Percentiles rank a stretch among this genome's conserved stretches.
These are phyloP conservation scores for Thielaviopsis punctulata DNA, from an alignment of 2,329 filamentous ascomycete genomes.

Conservation along the genomic window DNA sequence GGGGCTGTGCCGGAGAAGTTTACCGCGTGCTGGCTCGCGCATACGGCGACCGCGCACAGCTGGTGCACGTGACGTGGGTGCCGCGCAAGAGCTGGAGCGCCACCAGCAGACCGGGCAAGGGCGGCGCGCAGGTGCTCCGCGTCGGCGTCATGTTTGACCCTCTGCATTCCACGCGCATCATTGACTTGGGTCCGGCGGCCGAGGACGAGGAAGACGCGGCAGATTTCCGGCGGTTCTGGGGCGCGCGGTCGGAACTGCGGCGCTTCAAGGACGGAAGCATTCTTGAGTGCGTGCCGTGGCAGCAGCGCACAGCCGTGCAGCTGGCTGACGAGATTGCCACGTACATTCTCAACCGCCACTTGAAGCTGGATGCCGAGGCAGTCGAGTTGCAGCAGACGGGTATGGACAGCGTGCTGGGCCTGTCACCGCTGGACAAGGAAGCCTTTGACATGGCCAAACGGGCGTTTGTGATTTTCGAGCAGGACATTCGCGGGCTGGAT, in stretches of 20 bases:
- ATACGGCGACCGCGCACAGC: conserved; percentile 54
- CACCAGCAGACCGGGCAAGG: conserved; percentile 11
- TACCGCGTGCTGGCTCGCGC: conserved; percentile 52
- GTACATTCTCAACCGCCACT: conserved; percentile 53
- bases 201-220: conserved; percentile 72
- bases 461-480: conserved; percentile 57
- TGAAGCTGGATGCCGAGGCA: conserved; percentile 40
- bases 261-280: conserved; percentile 94
- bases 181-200: conserved; percentile 76
- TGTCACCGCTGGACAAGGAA: conserved; percentile 31
- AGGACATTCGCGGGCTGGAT: conserved; percentile 58
- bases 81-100: conserved; percentile 19
- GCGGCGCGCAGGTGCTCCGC: conserved; percentile 1
- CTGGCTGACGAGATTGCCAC: conserved; percentile 66
- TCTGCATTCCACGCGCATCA: conserved; percentile 51
- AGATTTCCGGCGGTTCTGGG: conserved; percentile 83
- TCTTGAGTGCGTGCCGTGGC: conserved; percentile 81
- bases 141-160: conserved; percentile 60
- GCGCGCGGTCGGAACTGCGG: conserved; percentile 76
- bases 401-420: conserved; percentile 30
- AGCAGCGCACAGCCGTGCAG: conserved; percentile 40
- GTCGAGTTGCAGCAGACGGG: conserved; percentile 33
- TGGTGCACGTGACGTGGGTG: conserved; percentile 41
- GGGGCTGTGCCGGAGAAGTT: conserved; percentile 36
- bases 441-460: conserved; percentile 53